Base-by-base conservation (phyloP, 2,329 filamentous ascomycete species). In the Pyricularia grisea region DNA sequence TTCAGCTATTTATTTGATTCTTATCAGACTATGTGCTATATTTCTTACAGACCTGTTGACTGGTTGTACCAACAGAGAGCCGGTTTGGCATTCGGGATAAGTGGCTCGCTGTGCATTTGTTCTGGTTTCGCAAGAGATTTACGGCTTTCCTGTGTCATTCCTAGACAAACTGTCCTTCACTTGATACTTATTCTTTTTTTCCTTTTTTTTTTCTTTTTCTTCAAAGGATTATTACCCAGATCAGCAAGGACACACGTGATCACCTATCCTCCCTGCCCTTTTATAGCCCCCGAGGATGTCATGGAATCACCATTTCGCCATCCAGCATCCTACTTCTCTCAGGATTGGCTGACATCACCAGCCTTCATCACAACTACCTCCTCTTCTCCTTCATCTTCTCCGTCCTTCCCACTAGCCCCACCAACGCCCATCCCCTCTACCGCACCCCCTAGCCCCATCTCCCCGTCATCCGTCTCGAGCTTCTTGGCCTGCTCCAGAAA, bases 401-500 rank as follows among this genome's bases (percentile, higher is more conserved):
- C 78, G 11, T 76, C 80, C 36, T 76, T 55, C 42, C 42, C 42
- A n/a, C 20, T 7, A n/a, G 17, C 42, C 2, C 42, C 20, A n/a
- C 17, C 76, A 33, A 83, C 72, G 70, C 81, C 77, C 3, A 83
- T 76, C 0, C 76, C 78, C 42, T 76, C 78, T 0, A 81, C 77
- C 0, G 75, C 78, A 1, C 70, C 74, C 25, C 74, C 79, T 67
- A 87, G 71, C 0, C 82, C 84, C 23, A 78, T 79, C 66, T 79
- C 78, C 58, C 79, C 79, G 67, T 85, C 67, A n/a, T 25, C 61
- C 25, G 78, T 89, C 75, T 87, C 85, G 12, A 87, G 72, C 66
- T 79, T 79, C 65, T 79, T 79, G 25, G 82, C 80, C 70, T 82
- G 79, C n/a, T 80, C 77, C 64, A 88, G 72, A 74, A 88, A 88